Evolutionary conservation across 2,329 filamentous ascomycete genomes (phyloP).

Genomic region (Fusarium mangiferae): DNA sequence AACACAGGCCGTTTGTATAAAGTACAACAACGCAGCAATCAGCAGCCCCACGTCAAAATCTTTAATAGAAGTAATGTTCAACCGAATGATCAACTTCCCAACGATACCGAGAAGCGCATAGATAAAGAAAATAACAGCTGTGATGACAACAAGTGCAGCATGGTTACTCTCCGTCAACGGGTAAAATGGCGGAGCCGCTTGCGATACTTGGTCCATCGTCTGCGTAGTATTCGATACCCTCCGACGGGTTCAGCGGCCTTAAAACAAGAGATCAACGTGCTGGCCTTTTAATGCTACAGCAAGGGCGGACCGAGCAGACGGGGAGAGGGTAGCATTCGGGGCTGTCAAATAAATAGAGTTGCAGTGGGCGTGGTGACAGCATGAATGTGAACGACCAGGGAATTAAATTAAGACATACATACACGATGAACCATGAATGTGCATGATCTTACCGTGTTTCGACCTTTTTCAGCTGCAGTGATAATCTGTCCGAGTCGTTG

Average conservation of each 20-base stretch:
- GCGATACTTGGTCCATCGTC: conserved; percentile 17
- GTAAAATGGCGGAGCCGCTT: conserved; percentile 36
- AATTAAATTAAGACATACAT: background rate
- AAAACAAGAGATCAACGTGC: background rate
- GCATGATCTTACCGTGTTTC: background rate
- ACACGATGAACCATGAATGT: background rate
- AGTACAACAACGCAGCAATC: conserved; percentile 14
- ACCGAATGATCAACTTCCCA: conserved; percentile 37
- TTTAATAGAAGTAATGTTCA: conserved; percentile 39
- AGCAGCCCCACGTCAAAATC: conserved; percentile 33
- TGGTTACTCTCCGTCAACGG: conserved; percentile 35
- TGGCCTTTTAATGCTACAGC: background rate
- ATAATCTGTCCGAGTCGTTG: background rate
- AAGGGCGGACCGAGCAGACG: background rate
- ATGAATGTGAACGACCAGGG: background rate
- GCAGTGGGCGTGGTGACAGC: background rate
- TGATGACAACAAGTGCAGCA: conserved; percentile 36
- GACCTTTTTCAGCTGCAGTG: background rate
- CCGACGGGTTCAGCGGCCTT: background rate
- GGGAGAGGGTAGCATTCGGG: conserved; percentile 9
- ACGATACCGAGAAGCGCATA: conserved; percentile 36
- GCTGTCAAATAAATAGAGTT: conserved; percentile 1
- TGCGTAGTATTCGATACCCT: background rate
- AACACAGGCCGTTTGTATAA: conserved; percentile 35
- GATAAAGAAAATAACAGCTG: conserved; percentile 33